Evolutionary conservation across 2,329 filamentous ascomycete species (phyloP), one percentile per base, ranked within the genome.

Genomic region (Fusarium ambrosium): DNA sequence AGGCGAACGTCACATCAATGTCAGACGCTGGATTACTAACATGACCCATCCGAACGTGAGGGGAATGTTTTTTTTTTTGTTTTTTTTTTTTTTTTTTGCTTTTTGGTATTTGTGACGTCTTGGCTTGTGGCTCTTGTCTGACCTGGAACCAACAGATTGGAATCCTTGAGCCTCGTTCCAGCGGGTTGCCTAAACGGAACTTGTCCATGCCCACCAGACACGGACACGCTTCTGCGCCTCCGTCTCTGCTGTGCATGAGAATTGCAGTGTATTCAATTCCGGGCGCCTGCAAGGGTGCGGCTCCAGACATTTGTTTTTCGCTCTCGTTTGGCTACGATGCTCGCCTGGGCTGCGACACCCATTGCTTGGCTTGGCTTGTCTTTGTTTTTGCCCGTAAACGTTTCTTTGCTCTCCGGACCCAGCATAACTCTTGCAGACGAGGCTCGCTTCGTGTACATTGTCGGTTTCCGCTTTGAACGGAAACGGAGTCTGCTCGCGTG

Each of bases 401-500:
- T 61, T 32, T 65, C 55, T 56, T 34, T 58, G 16, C 41, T 61
- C 24, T 55, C 48, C 18, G 18, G 22, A n/a, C 22, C 45, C 22
- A 63, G 37, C 43, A 41, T 63, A 51, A 27, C 45, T 63, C 41
- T 36, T 41, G 34, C 61, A 53, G 20, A 13, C 45, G 45, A 60
- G 34, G 29, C 53, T 65, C 37, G 18, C 43, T 48, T 59, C 29
- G 22, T 64, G 24, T 34, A 34, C 39, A 37, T 43, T 22, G n/a
- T 4, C 13, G 41, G 37, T 41, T 43, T 27, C 55, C 29, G 45
- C 45, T 55, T 66, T 59, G 32, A 59, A 61, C 62, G n/a, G 45
- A 67, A 70, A 64, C 65, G 65, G 62, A 32, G 34, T 70, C 32
- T 69, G 72, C 69, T 77, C 76, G 76, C 69, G 75, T 77, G 76